Evolutionary conservation across 2,329 filamentous ascomycete genomes (phyloP), one percentile per base, ranked within the genome.

Genomic region (Grosmannia serpens): DNA sequence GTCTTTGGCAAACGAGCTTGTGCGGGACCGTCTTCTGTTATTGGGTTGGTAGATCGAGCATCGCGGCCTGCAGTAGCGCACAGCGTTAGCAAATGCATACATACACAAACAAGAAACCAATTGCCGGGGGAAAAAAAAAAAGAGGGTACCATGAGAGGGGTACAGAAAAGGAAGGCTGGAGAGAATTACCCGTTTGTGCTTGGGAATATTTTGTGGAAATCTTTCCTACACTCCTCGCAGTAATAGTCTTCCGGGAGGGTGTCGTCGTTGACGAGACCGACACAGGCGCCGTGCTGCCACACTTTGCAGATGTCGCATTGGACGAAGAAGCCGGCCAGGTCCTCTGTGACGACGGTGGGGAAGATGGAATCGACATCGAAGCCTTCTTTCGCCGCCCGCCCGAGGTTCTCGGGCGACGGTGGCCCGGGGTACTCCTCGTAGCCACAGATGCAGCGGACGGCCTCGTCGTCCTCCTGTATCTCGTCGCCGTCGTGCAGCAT

Each of bases 281-380:
- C 92, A 69, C 94, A 99, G 61, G 91, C 92, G 67, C 94, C 94
- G 70, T 99, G 94, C 71, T 99, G 94, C 94, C 92, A 99, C 63
- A 97, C 94, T 70, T 95, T 95, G 78, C 94, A 99, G 63, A 89
- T 80, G 74, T 97, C 94, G 80, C 94, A 99, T 76, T 97, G 92
- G 64, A 99, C 91, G 73, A 96, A 99, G 73, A 97, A 87, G 56
- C 91, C 92, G 51, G 92, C 94, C 64, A 92, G 81, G 64, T 97
- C 92, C 67, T 96, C 91, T 35, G 85, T 83, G 62, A 89, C 78
- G 63, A 85, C 75, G 74, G 84, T 74, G 70, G 78, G 71, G 71
- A 79, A 73, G 74, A 84, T 74, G 70, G 80, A 73, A 66, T 84
- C 77, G 62, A 77, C 70, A 66, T 83, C 77, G 67, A 77, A 77